These are phyloP conservation scores for Lyophyllum semitale DNA, from an alignment of 768 basidiomycete species.

Conservation along the genomic window DNA sequence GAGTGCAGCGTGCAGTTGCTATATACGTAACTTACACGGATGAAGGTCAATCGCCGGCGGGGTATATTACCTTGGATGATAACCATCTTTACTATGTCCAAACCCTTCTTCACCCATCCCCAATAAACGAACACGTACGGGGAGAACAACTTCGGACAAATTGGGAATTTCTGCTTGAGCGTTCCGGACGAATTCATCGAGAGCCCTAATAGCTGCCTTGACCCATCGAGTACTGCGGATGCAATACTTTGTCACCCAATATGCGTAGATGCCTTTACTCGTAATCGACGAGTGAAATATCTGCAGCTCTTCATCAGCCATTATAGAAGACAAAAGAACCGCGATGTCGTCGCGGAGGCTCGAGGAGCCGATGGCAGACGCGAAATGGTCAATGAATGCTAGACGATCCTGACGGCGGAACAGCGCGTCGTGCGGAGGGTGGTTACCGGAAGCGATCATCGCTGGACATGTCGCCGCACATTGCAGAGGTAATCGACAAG, in stretches of 20 bases:
- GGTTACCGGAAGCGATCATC: constrained; percentile 2
- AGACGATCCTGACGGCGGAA: constrained; percentile 12
- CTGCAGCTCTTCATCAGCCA: constrained; percentile 6
- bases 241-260: constrained; percentile 4
- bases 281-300: constrained; percentile 1
- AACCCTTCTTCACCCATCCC: too few species aligned
- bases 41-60: too few species aligned
- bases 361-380: constrained; percentile 7
- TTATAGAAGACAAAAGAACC: constrained; percentile 6
- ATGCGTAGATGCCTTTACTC: constrained; percentile 8
- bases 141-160: background rate
- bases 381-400: constrained; percentile 6
- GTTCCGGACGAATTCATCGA: background rate
- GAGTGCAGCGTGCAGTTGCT: too few species aligned
- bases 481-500: constrained; percentile 9
- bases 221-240: background rate
- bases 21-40: too few species aligned
- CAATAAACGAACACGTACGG: background rate
- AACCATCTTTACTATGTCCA: too few species aligned
- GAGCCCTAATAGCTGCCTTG: background rate
- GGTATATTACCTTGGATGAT: too few species aligned
- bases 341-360: constrained; percentile 7
- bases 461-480: constrained; percentile 1
- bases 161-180: background rate
- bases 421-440: constrained; percentile 5